Conservation (phyloP, 176 grass and related monocot species). For the Oropetium thomaeum region DNA sequence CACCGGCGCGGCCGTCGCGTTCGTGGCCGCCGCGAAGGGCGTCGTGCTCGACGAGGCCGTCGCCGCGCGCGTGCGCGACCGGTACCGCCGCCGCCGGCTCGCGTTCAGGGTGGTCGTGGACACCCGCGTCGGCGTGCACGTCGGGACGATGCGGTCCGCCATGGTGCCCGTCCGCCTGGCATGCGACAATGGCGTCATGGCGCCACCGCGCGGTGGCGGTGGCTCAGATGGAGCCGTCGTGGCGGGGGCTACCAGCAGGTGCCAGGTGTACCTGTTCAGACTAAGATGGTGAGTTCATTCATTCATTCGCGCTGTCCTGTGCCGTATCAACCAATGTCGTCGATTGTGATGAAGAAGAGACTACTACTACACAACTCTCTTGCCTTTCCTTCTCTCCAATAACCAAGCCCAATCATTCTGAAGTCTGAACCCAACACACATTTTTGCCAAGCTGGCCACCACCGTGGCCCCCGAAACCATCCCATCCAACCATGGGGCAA, state of each 20-base stretch:
- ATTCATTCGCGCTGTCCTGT: not conserved
- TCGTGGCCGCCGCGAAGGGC: slow-evolving; percentile 43
- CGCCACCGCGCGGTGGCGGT: slow-evolving; percentile 22
- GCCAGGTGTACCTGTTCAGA: slow-evolving; percentile 72
- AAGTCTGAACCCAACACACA: not conserved
- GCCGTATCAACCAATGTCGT: too few relatives aligned
- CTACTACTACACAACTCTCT: too few relatives aligned
- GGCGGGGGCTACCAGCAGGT: slow-evolving; percentile 47
- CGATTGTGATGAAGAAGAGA: too few relatives aligned
- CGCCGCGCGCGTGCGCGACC: slow-evolving; percentile 49
- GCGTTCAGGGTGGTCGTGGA: slow-evolving; percentile 64
- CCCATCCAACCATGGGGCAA: not conserved
- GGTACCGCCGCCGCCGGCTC: slow-evolving; percentile 40
- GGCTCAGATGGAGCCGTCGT: not conserved
- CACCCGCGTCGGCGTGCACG: slow-evolving; percentile 49
- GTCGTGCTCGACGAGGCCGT: slow-evolving; percentile 77
- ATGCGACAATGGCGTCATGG: slow-evolving; percentile 61
- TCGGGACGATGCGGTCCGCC: slow-evolving; percentile 36
- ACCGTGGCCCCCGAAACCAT: not conserved
- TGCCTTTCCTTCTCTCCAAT: too few relatives aligned
- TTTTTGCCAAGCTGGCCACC: not conserved
- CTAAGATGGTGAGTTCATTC: slow-evolving; percentile 59
- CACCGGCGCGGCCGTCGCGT: slow-evolving; percentile 38
- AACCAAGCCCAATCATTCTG: not conserved
- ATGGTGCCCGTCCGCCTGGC: slow-evolving; percentile 62